Conservation (phyloP, 768 basidiomycete genomes). For the Gautieria morchelliformis region DNA sequence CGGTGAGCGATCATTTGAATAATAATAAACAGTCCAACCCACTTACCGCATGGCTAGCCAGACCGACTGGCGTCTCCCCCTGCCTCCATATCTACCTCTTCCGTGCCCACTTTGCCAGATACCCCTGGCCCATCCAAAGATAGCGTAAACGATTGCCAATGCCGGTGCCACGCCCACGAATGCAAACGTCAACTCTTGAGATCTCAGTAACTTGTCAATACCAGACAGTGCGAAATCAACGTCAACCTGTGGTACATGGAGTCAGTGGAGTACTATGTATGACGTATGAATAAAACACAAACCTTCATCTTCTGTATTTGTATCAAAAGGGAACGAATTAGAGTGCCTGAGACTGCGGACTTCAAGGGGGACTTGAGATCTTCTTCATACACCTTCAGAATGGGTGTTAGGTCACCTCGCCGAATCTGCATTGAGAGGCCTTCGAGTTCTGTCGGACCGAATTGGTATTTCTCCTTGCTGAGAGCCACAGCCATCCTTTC, state of each 20-base stretch:
- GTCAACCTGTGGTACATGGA: slow-evolving; percentile 57
- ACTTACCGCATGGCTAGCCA: slow-evolving; percentile 66
- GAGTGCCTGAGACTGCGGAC: slow-evolving; percentile 69
- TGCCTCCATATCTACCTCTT: slow-evolving; percentile 49
- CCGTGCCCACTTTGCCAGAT: slow-evolving; percentile 44
- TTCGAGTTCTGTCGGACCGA: slow-evolving; percentile 40
- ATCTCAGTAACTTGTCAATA: slow-evolving; percentile 88
- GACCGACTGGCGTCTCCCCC: slow-evolving; percentile 37
- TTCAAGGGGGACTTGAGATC: slow-evolving; percentile 84
- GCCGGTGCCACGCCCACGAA: slow-evolving; percentile 95
- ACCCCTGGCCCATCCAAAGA: slow-evolving; percentile 41
- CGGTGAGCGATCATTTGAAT: too few species aligned
- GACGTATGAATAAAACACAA: background rate
- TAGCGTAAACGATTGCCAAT: slow-evolving; percentile 65
- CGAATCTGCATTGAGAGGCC: slow-evolving; percentile 56
- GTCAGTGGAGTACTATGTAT: background rate
- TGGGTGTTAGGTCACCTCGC: slow-evolving; percentile 77
- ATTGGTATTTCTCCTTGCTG: slow-evolving; percentile 65
- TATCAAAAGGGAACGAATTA: slow-evolving; percentile 78
- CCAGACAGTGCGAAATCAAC: slow-evolving; percentile 83
- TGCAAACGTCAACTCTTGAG: slow-evolving; percentile 91
- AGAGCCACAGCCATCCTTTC: slow-evolving; percentile 88
- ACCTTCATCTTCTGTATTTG: slow-evolving; percentile 96
- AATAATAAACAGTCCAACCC: background rate
- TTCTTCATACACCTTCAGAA: slow-evolving; percentile 81